phyloP scores from a whole-genome alignment of 768 basidiomycete species.

The Pisolithus orientalis region DNA sequence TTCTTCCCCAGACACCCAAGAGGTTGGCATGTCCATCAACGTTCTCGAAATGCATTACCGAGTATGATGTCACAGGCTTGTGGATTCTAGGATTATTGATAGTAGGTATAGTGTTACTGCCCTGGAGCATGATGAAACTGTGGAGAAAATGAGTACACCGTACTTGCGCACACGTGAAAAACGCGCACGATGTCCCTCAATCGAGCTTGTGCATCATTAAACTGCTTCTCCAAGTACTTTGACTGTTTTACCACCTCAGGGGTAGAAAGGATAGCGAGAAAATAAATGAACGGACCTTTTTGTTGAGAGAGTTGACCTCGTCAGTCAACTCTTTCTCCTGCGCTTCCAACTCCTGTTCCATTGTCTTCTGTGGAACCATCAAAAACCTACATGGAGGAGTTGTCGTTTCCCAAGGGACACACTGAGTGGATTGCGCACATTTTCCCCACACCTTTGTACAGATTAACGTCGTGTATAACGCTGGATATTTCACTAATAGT shows the following conservation, averaged over 20 bases:
- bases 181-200: slow-evolving; percentile 73
- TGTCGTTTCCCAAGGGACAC: neutral
- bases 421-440: slow-evolving; percentile 46
- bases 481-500: slow-evolving; percentile 78
- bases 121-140: slow-evolving; percentile 27
- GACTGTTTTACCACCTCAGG: slow-evolving; percentile 37
- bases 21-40: slow-evolving; percentile 9
- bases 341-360: slow-evolving; percentile 67
- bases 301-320: slow-evolving; percentile 73
- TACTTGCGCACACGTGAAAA: neutral
- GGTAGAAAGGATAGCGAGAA: neutral
- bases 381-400: slow-evolving; percentile 63
- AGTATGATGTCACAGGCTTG: neutral
- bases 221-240: slow-evolving; percentile 92
- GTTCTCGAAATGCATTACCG: slow-evolving; percentile 1
- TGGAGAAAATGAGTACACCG: slow-evolving; percentile 4
- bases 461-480: slow-evolving; percentile 65
- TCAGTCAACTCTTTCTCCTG: slow-evolving; percentile 83
- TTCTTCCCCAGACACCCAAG: slow-evolving; percentile 12
- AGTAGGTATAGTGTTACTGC: slow-evolving; percentile 12
- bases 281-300: slow-evolving; percentile 57
- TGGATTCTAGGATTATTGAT: neutral
- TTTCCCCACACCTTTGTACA: slow-evolving; percentile 95
- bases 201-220: slow-evolving; percentile 83
- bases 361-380: slow-evolving; percentile 70